Base-by-base conservation (phyloP, 2,329 filamentous ascomycete species). In the Westerdykella ornata region DNA sequence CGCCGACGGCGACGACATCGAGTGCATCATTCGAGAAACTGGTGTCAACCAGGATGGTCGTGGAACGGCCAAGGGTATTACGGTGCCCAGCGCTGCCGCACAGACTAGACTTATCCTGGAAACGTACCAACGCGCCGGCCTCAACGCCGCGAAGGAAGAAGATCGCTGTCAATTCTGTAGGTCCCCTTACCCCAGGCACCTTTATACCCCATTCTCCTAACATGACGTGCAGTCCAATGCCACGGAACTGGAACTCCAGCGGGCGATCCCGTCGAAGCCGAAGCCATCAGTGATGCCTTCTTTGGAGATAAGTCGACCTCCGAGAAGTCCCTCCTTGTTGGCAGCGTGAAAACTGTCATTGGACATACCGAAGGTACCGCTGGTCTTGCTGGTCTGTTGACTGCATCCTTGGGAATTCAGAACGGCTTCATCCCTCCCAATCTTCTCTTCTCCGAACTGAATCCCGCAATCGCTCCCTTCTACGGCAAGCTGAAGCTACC, bases 1-100 rank as follows among this genome's bases (percentile, higher is more conserved):
- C 2, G 60, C 62, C 3, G 74, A 78, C 49, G 75, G 75, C 9
- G 77, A 82, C 49, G 62, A 68, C 0, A 68, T 74, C 19, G 58
- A 65, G 12, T 63, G 61, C 2, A 44, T 74, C 4, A 69, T 74
- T 18, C 54, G 67, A 6, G 60, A 51, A 0, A 65, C 63, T 0
- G 68, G 57, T 3, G 42, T 56, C 1, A 71, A 70, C 39, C 57
- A 63, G 37, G 77, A 81, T 51, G 78, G 78, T 8, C 54, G 68
- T 14, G 12, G 22, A 26, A 80, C 77, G 0, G 7, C 22, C 22
- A 54, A 45, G 14, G 66, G 66, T 4, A 62, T 71, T 32, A 65
- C 65, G 0, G 53, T 57, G 28, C 67, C 67, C 3, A 67, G 57
- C 20, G 41, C 51, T 1, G 48, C 52, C 15, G 62, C 66, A 8